Evolutionary conservation across 2,329 filamentous ascomycete species (phyloP).

Genomic region (Ascosphaera apis): DNA sequence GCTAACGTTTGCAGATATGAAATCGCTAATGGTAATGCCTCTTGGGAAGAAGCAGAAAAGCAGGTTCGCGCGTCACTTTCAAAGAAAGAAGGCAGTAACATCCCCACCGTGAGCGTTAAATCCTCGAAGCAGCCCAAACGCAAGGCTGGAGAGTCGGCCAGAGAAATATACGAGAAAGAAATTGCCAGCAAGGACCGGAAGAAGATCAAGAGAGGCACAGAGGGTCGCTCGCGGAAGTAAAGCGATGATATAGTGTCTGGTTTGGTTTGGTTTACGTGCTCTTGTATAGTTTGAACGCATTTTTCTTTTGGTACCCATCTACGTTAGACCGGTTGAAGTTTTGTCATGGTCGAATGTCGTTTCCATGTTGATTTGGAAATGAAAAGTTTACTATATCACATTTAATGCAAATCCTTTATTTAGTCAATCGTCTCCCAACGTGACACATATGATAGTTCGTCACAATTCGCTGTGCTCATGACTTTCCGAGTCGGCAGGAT

Average conservation of each 20-base stretch:
- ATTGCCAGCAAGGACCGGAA: slow-evolving; percentile 21
- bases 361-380: too few species aligned
- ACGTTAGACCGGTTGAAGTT: too few species aligned
- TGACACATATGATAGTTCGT: too few species aligned
- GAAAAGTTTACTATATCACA: too few species aligned
- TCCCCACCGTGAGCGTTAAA: slow-evolving; percentile 49
- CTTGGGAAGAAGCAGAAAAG: slow-evolving; percentile 45
- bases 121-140: slow-evolving; percentile 46
- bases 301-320: slow-evolving; percentile 2
- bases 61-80: slow-evolving; percentile 35
- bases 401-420: too few species aligned
- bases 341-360: too few species aligned
- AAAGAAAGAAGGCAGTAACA: slow-evolving; percentile 30
- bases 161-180: slow-evolving; percentile 24
- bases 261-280: slow-evolving; percentile 4
- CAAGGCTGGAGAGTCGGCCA: slow-evolving; percentile 38
- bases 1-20: slow-evolving; percentile 16
- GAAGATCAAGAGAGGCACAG: slow-evolving; percentile 22
- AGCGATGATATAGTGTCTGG: slow-evolving; percentile 7
- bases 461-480: too few species aligned
- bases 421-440: too few species aligned
- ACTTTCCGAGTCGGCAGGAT: too few species aligned
- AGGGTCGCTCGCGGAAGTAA: slow-evolving; percentile 14
- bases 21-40: slow-evolving; percentile 23
- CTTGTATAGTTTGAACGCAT: slow-evolving; percentile 4